phyloP scores from a whole-genome alignment of 164 flowering plant genomes.

The Magnolia sinica region DNA sequence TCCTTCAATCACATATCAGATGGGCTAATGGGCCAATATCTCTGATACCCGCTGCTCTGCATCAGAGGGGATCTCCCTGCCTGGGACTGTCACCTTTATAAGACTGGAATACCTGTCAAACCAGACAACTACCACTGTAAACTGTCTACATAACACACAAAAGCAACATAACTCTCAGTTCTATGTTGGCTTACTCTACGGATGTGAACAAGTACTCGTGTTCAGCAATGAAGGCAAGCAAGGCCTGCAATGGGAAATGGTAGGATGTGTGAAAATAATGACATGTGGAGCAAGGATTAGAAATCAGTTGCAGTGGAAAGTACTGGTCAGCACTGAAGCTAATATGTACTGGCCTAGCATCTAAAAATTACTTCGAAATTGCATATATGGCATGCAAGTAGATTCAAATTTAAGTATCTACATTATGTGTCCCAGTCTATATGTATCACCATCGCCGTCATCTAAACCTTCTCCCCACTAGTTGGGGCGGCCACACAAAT shows the following conservation, averaged over 20 bases:
- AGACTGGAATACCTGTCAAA: constrained; percentile 74
- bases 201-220: constrained; percentile 69
- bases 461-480: too few relatives aligned
- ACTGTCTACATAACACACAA: not conserved
- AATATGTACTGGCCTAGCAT: too few relatives aligned
- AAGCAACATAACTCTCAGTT: not conserved
- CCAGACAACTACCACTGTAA: constrained; percentile 1
- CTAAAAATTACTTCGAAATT: too few relatives aligned
- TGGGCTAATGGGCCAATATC: constrained; percentile 41
- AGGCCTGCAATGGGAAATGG: constrained; percentile 49
- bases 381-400: too few relatives aligned
- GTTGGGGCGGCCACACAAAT: too few relatives aligned
- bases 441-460: too few relatives aligned
- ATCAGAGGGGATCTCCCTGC: constrained; percentile 83
- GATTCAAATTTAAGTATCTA: too few relatives aligned
- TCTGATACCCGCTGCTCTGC: constrained; percentile 66
- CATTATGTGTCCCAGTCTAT: too few relatives aligned
- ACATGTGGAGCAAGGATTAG: too few relatives aligned
- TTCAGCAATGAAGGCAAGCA: constrained; percentile 87
- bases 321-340: too few relatives aligned
- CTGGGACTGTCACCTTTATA: constrained; percentile 84
- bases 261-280: too few relatives aligned
- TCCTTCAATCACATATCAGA: not conserved
- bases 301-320: too few relatives aligned
- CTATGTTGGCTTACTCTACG: constrained; percentile 66